Conservation (phyloP, 1,284 basidiomycete species). For the Leucoagaricus sp. region DNA sequence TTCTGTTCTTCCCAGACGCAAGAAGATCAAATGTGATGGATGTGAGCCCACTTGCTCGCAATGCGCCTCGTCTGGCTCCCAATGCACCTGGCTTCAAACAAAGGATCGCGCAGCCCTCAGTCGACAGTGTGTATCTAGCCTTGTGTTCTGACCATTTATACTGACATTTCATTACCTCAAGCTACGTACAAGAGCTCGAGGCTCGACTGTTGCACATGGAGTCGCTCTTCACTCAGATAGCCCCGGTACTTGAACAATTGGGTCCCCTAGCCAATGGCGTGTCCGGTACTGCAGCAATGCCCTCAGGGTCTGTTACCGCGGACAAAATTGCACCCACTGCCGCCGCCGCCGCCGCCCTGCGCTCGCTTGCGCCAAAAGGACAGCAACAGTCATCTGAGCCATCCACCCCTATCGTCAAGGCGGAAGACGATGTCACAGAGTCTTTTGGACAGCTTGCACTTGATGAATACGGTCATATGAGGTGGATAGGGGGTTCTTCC, state of each 20-base stretch:
- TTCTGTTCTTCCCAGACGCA: constrained; percentile 51
- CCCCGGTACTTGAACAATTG: constrained; percentile 73
- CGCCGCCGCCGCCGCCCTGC: constrained; percentile 38
- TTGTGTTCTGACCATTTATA: constrained; percentile 5
- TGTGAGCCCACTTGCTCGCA: constrained; percentile 83
- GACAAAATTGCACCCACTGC: constrained; percentile 25
- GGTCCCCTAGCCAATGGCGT: constrained; percentile 49
- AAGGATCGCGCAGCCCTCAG: constrained; percentile 84
- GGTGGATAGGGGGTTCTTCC: constrained; percentile 91
- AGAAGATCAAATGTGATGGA: constrained; percentile 90
- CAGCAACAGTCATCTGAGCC: constrained; percentile 23
- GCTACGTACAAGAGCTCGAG: constrained; percentile 87
- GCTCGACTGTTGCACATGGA: constrained; percentile 84
- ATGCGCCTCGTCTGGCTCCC: constrained; percentile 67
- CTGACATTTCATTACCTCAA: constrained; percentile 29
- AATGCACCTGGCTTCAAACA: constrained; percentile 84
- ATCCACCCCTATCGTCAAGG: constrained; percentile 50
- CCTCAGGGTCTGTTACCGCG: constrained; percentile 29
- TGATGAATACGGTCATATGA: constrained; percentile 87
- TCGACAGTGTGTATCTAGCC: constrained; percentile 63
- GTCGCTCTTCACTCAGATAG: constrained; percentile 72
- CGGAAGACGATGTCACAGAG: constrained; percentile 73
- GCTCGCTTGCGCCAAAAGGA: constrained; percentile 44
- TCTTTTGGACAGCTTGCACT: constrained; percentile 84
- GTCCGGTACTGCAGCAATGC: constrained; percentile 30